Evolutionary conservation across 805 yeast species (phyloP).

Genomic region (Candida suzukii): DNA sequence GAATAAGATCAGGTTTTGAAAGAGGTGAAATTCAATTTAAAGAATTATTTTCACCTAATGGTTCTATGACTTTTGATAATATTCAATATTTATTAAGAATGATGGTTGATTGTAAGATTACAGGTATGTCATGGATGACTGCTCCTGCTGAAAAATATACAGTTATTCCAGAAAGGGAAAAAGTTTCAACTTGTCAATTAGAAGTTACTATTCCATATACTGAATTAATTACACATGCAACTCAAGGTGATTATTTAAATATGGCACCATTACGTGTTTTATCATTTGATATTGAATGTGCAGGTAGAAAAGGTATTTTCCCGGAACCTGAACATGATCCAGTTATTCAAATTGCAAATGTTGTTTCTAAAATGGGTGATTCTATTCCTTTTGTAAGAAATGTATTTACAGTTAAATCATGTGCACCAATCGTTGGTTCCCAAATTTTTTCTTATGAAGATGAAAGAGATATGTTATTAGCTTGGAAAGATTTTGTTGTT

Average conservation of each 20-base stretch:
- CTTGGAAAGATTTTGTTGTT: slow-evolving; percentile 82
- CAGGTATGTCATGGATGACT: slow-evolving; percentile 97
- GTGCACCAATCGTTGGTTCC: slow-evolving; percentile 91
- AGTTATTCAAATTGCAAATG: slow-evolving; percentile 95
- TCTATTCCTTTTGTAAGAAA: slow-evolving; percentile 86
- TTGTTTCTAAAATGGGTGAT: slow-evolving; percentile 79
- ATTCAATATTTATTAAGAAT: slow-evolving; percentile 77
- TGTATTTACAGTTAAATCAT: slow-evolving; percentile 87
- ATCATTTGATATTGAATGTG: slow-evolving; percentile 97
- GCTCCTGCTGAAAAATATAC: slow-evolving; percentile 69
- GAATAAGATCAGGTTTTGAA: slow-evolving; percentile 76
- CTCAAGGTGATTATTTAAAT: slow-evolving; percentile 91
- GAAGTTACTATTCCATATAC: slow-evolving; percentile 68
- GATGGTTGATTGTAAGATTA: slow-evolving; percentile 88
- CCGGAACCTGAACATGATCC: slow-evolving; percentile 94
- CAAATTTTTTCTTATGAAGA: slow-evolving; percentile 69
- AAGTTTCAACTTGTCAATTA: slow-evolving; percentile 74
- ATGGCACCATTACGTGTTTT: slow-evolving; percentile 90
- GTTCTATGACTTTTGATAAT: slow-evolving; percentile 79
- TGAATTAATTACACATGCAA: slow-evolving; percentile 68
- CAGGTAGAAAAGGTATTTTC: slow-evolving; percentile 93
- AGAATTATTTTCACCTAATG: slow-evolving; percentile 51
- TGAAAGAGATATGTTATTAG: slow-evolving; percentile 76
- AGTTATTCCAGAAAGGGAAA: slow-evolving; percentile 28
- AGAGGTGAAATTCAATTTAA: slow-evolving; percentile 67